These are phyloP conservation scores for Aegilops umbellulata DNA, from an alignment of 176 grass and related monocot species.

Conservation along the genomic window DNA sequence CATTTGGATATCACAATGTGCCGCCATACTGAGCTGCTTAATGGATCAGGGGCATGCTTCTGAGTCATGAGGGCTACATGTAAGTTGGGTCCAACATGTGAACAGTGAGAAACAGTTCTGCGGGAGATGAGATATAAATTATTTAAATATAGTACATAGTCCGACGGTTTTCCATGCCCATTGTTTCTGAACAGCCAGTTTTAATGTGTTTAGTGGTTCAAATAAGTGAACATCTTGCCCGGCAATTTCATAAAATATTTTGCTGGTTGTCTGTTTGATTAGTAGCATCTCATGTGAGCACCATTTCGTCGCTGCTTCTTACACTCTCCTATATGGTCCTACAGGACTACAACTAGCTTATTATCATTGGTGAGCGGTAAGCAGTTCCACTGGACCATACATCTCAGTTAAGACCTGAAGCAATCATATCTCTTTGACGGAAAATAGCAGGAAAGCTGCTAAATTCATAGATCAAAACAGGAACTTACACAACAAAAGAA, in stretches of 20 bases:
- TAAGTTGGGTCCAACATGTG: background rate
- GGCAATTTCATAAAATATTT: slow-evolving; percentile 13
- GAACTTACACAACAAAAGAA: background rate
- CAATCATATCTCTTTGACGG: background rate
- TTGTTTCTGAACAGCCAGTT: background rate
- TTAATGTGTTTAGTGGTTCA: background rate
- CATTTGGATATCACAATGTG: background rate
- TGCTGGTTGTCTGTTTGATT: background rate
- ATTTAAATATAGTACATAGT: background rate
- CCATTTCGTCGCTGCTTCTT: slow-evolving; percentile 10
- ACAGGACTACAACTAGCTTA: background rate
- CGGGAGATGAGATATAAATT: background rate
- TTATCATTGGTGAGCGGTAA: background rate
- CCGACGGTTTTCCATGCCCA: background rate
- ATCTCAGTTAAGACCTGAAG: background rate
- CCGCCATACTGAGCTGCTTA: background rate
- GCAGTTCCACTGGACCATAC: background rate
- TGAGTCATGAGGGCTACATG: background rate
- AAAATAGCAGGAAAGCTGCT: background rate
- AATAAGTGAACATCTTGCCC: slow-evolving; percentile 5
- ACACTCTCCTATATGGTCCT: background rate
- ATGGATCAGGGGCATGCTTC: background rate
- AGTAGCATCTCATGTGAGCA: slow-evolving; percentile 9
- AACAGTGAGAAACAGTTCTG: background rate
- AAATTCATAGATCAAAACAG: background rate